Conservation (phyloP, 2,329 filamentous ascomycete genomes). For the Colletotrichum eremochloae region DNA sequence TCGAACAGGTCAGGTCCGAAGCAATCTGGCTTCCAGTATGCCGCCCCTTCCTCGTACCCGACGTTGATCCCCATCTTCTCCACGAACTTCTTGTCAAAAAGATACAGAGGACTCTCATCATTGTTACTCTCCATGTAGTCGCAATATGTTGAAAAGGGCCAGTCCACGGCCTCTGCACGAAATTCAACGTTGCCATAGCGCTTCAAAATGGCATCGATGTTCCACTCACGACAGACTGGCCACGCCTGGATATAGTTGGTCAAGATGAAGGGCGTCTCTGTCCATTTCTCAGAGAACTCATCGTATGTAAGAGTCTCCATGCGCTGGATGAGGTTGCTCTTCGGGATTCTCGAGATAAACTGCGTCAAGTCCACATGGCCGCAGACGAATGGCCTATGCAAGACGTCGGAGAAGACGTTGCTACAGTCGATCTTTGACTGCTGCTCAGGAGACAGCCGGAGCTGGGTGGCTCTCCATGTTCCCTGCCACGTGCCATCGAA, state of each 20-base stretch:
- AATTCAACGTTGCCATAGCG: slow-evolving; percentile 78
- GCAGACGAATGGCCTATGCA: slow-evolving; percentile 92
- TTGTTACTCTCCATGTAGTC: slow-evolving; percentile 83
- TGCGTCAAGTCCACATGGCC: slow-evolving; percentile 77
- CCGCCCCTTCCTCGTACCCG: slow-evolving; percentile 62
- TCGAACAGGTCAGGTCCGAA: slow-evolving; percentile 91
- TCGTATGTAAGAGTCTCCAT: slow-evolving; percentile 76
- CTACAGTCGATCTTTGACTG: slow-evolving; percentile 76
- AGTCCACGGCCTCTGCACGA: slow-evolving; percentile 93
- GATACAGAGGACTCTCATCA: slow-evolving; percentile 92
- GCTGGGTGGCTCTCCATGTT: slow-evolving; percentile 85
- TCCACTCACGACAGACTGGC: slow-evolving; percentile 84
- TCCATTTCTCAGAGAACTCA: slow-evolving; percentile 83
- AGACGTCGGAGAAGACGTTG: slow-evolving; percentile 87
- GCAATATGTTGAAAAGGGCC: slow-evolving; percentile 85
- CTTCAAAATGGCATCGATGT: slow-evolving; percentile 73
- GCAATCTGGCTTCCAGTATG: slow-evolving; percentile 85
- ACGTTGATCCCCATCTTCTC: slow-evolving; percentile 84
- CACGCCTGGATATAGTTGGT: slow-evolving; percentile 85
- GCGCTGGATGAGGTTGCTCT: slow-evolving; percentile 78
- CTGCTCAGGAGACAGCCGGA: slow-evolving; percentile 66
- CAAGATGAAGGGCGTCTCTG: slow-evolving; percentile 86
- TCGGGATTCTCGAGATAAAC: slow-evolving; percentile 79
- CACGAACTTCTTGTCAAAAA: slow-evolving; percentile 90
- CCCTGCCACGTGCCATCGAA: slow-evolving; percentile 75